A percentile compares a stretch with the other conserved stretches of the same genome.
These are phyloP conservation scores for Rhazya stricta DNA, from an alignment of 257 asterid species.

Conservation along the genomic window DNA sequence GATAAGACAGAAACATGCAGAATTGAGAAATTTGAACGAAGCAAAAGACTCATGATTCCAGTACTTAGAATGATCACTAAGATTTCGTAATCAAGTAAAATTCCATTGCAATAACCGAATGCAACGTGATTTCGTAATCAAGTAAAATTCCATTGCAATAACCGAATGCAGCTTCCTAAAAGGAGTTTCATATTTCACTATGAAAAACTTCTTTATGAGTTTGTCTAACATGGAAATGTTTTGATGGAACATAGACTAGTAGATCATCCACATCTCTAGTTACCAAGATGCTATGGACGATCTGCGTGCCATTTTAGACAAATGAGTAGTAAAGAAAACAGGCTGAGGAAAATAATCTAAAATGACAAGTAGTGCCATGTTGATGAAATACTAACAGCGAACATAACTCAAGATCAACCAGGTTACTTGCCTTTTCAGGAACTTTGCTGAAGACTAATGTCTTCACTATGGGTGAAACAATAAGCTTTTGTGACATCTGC, in stretches of 20 bases:
- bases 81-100: background rate
- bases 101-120: background rate
- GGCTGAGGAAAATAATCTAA: background rate
- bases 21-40: background rate
- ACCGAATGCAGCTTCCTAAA: background rate
- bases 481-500: conserved; percentile 89
- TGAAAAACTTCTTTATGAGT: background rate
- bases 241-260: background rate
- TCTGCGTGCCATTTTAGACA: background rate
- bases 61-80: background rate
- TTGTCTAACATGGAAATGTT: background rate
- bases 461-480: conserved; percentile 92
- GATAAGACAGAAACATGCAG: conserved; percentile 9
- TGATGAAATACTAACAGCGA: background rate
- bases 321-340: background rate
- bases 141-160: background rate
- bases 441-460: conserved; percentile 94
- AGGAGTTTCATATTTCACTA: background rate
- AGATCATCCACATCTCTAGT: background rate
- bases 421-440: conserved; percentile 73
- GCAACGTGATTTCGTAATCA: background rate
- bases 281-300: background rate
- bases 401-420: background rate
- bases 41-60: background rate
- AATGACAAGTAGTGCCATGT: background rate